phyloP scores from a whole-genome alignment of 768 basidiomycete species.

The Nidularia pulvinata region DNA sequence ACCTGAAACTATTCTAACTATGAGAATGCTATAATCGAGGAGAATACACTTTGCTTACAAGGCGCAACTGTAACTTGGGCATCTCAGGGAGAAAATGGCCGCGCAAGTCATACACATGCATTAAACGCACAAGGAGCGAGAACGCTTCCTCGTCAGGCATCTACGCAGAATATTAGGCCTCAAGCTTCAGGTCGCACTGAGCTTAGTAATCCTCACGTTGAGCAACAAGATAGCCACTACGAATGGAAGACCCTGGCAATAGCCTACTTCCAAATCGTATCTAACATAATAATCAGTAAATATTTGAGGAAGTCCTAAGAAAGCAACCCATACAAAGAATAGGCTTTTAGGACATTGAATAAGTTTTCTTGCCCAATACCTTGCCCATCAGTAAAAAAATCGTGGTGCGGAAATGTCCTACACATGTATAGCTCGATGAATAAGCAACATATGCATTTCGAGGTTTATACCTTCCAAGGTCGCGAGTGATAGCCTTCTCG shows the following conservation, averaged over 20 bases:
- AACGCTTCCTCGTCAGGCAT: slow-evolving; percentile 99
- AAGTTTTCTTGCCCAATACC: slow-evolving; percentile 97
- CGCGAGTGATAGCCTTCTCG: slow-evolving; percentile 93
- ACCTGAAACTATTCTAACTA: slow-evolving; percentile 56
- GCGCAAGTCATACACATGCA: slow-evolving; percentile 95
- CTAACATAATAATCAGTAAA: slow-evolving; percentile 27
- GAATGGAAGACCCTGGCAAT: slow-evolving; percentile 97
- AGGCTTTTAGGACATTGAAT: slow-evolving; percentile 98
- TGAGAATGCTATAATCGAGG: neutral
- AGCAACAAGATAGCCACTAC: slow-evolving; percentile 92
- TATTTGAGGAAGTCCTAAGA: neutral
- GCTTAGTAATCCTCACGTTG: slow-evolving; percentile 58
- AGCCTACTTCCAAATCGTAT: slow-evolving; percentile 93
- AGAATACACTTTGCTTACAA: slow-evolving; percentile 46
- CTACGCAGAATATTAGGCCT: slow-evolving; percentile 35
- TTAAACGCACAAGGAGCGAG: slow-evolving; percentile 89
- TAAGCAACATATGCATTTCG: slow-evolving; percentile 6
- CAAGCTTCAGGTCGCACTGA: neutral
- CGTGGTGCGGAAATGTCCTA: slow-evolving; percentile 96
- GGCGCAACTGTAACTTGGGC: slow-evolving; percentile 93
- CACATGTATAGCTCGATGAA: slow-evolving; percentile 2
- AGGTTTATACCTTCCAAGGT: slow-evolving; percentile 72
- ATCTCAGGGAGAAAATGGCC: slow-evolving; percentile 99
- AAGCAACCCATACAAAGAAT: slow-evolving; percentile 69
- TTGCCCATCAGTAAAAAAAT: slow-evolving; percentile 92